Base-by-base conservation (phyloP, 768 basidiomycete species). In the Pisolithus tinctorius region DNA sequence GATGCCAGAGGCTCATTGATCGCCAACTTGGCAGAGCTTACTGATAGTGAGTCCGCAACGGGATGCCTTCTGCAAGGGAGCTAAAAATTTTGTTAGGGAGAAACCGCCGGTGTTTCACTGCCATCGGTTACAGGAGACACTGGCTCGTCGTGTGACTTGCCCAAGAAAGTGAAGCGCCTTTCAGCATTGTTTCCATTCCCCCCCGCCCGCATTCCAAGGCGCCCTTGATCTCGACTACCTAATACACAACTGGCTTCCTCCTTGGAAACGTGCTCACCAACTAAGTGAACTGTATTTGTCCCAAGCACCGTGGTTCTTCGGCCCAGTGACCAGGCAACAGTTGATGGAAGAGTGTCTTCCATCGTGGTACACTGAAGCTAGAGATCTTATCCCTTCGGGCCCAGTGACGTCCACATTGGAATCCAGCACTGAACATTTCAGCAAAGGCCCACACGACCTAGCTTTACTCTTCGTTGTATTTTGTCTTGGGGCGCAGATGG, bases 231-330 rank as follows among this genome's bases (percentile, higher is more conserved):
- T 81, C 38, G 64, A 75, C 50, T 69, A 71, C 51, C 68, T 84
- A 55, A 58, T 80, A 17, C 63, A 71, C 38, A 61, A 67, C 14
- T 75, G 79, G 60, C 73, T 88, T 1, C 87, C 87, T 0, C 64
- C 77, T 0, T 83, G 79, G 74, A 61, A 67, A 7, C 82, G 84
- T 36, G 80, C 82, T 0, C 70, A 66, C 42, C 74, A 79, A 30
- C 73, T 89, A 31, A 77, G 75, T 57, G 76, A 81, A n/a, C 71
- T 86, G 11, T 89, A 88, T 63, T 75, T 88, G 38, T 82, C 83
- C n/a, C 82, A 85, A 59, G 84, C 86, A 3, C 82, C 84, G 0
- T 89, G 87, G 87, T 86, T 88, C 61, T 87, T 86, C 52, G 82
- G 85, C 20, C 82, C 85, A 2, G 79, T 88, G 36, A 82, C 82